Evolutionary conservation across 1,284 basidiomycete genomes (phyloP).

Genomic region (Exobasidium rhododendri): DNA sequence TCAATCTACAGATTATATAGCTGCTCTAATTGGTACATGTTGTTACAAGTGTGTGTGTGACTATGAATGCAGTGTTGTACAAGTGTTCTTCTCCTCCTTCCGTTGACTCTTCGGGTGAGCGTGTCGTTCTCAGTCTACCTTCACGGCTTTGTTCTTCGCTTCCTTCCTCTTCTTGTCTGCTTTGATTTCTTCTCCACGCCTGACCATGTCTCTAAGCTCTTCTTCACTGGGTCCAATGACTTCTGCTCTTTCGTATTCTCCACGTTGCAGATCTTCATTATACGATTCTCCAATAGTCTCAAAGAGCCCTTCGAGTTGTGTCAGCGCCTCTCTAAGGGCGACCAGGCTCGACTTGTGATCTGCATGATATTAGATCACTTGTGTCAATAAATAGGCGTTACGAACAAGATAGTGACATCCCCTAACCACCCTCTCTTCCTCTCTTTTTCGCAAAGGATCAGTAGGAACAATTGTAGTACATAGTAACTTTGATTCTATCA

Average conservation of each 20-base stretch:
- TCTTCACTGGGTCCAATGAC: slow-evolving; percentile 16
- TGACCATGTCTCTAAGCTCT: slow-evolving; percentile 13
- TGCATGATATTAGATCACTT: too few relatives aligned
- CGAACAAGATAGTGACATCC: too few relatives aligned
- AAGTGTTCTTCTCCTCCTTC: background rate
- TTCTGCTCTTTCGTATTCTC: slow-evolving; percentile 35
- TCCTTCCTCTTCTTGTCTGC: slow-evolving; percentile 4
- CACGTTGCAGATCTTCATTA: slow-evolving; percentile 29
- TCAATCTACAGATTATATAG: background rate
- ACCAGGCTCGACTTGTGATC: slow-evolving; percentile 36
- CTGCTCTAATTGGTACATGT: background rate
- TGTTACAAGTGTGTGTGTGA: background rate
- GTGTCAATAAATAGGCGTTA: too few relatives aligned
- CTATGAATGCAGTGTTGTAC: background rate
- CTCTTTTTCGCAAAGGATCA: slow-evolving; percentile 26
- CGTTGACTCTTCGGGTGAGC: too few relatives aligned
- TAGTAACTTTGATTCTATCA: slow-evolving; percentile 13
- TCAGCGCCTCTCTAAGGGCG: slow-evolving; percentile 45
- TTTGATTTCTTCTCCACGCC: slow-evolving; percentile 8
- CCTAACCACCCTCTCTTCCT: background rate
- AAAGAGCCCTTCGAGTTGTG: slow-evolving; percentile 45
- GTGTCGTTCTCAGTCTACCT: background rate
- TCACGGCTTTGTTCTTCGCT: background rate
- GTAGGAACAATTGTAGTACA: slow-evolving; percentile 55
- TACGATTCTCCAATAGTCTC: slow-evolving; percentile 43